Evolutionary conservation across 2,329 filamentous ascomycete genomes (phyloP).

Genomic region (Fusarium staphyleae): DNA sequence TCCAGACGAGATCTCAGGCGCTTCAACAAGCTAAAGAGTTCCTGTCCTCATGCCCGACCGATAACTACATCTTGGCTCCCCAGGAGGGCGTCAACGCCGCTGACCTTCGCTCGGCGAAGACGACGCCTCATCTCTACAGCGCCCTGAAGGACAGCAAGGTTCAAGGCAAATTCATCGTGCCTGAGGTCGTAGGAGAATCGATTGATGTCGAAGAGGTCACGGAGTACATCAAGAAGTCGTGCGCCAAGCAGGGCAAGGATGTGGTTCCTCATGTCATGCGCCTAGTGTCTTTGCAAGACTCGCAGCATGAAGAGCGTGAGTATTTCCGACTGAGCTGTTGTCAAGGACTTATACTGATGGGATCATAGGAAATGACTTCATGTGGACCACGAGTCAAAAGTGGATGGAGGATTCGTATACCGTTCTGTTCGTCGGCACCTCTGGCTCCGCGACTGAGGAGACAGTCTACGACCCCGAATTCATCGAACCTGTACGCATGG

Average conservation of each 20-base stretch:
- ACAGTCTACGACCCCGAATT: conserved; percentile 71
- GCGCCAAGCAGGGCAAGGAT: conserved; percentile 50
- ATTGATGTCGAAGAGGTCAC: conserved; percentile 51
- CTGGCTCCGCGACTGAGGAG: conserved; percentile 47
- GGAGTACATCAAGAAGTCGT: conserved; percentile 56
- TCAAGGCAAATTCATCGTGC: conserved; percentile 55
- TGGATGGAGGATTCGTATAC: conserved; percentile 64
- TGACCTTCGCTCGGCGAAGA: conserved; percentile 65
- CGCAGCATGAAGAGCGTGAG: conserved; percentile 58
- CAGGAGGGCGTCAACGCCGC: conserved; percentile 76
- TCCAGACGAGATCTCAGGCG: conserved; percentile 58
- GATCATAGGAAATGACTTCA: conserved; percentile 10
- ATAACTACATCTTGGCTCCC: conserved; percentile 77
- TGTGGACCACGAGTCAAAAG: conserved; percentile 20
- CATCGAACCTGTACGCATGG: conserved; percentile 68
- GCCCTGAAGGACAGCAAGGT: conserved; percentile 48
- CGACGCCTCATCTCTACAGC: conserved; percentile 61
- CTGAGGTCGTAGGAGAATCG: conserved; percentile 64
- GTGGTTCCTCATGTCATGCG: conserved; percentile 50
- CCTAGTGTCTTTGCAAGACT: conserved; percentile 51
- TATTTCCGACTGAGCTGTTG: not conserved
- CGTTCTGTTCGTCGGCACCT: conserved; percentile 76
- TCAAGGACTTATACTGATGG: conserved; percentile 5
- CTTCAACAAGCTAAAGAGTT: conserved; percentile 54
- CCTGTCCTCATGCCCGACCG: conserved; percentile 73